Percentiles rank a stretch among this genome's conserved stretches.
Evolutionary conservation across 208 protist genomes (phyloP).

Genomic region (Trypanosoma rangeli): DNA sequence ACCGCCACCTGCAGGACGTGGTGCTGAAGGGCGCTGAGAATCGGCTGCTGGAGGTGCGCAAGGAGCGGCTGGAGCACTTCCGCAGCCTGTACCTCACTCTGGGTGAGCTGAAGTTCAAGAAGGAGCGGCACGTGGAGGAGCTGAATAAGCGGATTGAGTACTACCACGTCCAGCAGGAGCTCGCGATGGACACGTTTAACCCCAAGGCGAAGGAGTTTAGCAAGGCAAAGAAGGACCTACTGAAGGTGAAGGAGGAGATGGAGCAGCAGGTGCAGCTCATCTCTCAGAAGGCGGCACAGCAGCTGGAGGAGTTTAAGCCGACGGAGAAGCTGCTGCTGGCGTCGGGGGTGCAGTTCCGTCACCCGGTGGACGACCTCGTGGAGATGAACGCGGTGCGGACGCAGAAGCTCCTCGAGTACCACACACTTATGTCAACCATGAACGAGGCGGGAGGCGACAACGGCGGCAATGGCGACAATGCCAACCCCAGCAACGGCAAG

Average conservation of each 20-base stretch:
- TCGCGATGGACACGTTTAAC: slow-evolving; percentile 87
- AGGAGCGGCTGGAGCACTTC: slow-evolving; percentile 77
- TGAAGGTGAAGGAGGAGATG: slow-evolving; percentile 59
- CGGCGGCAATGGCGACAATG: neutral
- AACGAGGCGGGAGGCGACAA: neutral
- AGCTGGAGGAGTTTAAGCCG: slow-evolving; percentile 66
- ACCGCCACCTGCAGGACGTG: slow-evolving; percentile 38
- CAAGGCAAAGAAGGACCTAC: slow-evolving; percentile 72
- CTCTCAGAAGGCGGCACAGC: slow-evolving; percentile 41
- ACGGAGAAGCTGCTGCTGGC: slow-evolving; percentile 68
- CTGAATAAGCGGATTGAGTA: slow-evolving; percentile 81
- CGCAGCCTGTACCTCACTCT: slow-evolving; percentile 82
- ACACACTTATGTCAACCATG: slow-evolving; percentile 56
- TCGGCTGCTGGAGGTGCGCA: slow-evolving; percentile 45
- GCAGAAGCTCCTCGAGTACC: slow-evolving; percentile 81
- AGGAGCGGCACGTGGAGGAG: slow-evolving; percentile 73
- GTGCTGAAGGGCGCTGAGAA: slow-evolving; percentile 35
- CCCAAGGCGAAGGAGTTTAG: slow-evolving; percentile 88
- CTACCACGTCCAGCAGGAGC: slow-evolving; percentile 81
- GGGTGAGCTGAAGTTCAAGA: slow-evolving; percentile 86
- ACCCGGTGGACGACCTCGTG: slow-evolving; percentile 65
- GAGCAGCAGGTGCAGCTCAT: slow-evolving; percentile 53
- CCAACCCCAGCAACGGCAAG: neutral
- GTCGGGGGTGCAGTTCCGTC: slow-evolving; percentile 58
- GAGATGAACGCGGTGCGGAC: slow-evolving; percentile 60